These are phyloP conservation scores for Goffeauzyma gilvescens DNA, from an alignment of 768 basidiomycete species.

Conservation along the genomic window DNA sequence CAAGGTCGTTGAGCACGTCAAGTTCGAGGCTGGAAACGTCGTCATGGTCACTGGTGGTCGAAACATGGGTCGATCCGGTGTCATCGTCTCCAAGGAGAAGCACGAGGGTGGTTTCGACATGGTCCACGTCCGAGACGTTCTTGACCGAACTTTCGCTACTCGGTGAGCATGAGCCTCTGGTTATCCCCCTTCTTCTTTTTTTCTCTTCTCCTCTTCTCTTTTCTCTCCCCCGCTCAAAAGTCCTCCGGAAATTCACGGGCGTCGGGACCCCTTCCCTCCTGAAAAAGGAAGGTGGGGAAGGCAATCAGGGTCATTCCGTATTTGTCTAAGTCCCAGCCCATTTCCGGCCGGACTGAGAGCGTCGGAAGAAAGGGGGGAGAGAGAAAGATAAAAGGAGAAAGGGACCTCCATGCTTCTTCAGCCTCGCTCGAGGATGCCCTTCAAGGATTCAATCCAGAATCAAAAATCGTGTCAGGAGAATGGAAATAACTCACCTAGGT, in stretches of 20 bases:
- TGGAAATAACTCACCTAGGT: no score
- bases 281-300: no score
- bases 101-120: constrained; percentile 98
- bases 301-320: no score
- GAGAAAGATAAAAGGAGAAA: not conserved
- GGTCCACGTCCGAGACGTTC: constrained; percentile 85
- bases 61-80: constrained; percentile 97
- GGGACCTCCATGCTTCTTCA: no score
- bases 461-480: no score
- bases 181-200: not conserved
- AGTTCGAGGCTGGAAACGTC: constrained; percentile 93
- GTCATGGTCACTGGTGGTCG: constrained; percentile 97
- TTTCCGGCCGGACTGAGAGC: not conserved
- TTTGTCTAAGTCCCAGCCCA: no score
- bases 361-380: not conserved
- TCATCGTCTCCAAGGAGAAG: constrained; percentile 90
- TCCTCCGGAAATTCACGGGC: no score
- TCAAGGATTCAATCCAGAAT: no score
- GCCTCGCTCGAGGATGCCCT: no score
- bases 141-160: constrained; percentile 91
- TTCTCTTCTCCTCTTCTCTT: no score
- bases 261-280: no score
- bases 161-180: constrained; percentile 40
- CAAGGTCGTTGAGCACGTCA: constrained; percentile 76
- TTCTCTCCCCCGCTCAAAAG: no score